Percentiles rank a stretch among this genome's conserved stretches.
Evolutionary conservation across 106 monocot genomes (phyloP).

Genomic region (Xerophyta viscosa): DNA sequence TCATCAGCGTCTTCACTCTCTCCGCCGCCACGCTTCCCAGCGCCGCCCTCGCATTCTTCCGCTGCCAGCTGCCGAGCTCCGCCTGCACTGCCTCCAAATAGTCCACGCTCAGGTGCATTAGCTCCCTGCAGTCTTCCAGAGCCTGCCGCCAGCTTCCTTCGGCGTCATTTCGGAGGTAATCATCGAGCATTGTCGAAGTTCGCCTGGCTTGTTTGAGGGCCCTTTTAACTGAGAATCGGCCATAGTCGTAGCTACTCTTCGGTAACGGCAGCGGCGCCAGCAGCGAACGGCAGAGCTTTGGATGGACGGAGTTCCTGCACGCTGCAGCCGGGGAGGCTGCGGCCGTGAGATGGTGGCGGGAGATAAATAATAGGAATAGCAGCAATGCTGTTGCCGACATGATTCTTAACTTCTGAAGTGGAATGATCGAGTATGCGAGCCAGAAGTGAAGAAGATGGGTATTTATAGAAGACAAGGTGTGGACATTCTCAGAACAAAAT

Average conservation of each 20-base stretch:
- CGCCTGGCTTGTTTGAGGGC: constrained; percentile 10
- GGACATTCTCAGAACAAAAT: too few relatives aligned
- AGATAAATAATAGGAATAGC: too few relatives aligned
- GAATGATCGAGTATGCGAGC: too few relatives aligned
- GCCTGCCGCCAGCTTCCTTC: neutral
- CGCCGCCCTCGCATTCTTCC: too few relatives aligned
- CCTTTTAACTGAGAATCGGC: constrained; percentile 14
- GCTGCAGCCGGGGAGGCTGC: neutral
- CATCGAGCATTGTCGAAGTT: constrained; percentile 9
- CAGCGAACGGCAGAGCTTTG: constrained; percentile 14
- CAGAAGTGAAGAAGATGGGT: too few relatives aligned
- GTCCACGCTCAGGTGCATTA: constrained; percentile 1
- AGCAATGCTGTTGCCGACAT: neutral
- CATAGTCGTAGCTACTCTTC: constrained; percentile 1
- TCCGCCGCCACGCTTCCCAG: neutral
- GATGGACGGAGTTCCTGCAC: constrained; percentile 9
- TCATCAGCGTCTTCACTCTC: constrained; percentile 13
- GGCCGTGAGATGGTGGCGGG: too few relatives aligned
- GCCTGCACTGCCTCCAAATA: constrained; percentile 12
- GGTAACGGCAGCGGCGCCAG: neutral
- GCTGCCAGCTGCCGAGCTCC: constrained; percentile 12
- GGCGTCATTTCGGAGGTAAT: neutral
- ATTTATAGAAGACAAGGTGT: too few relatives aligned
- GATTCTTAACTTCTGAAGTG: too few relatives aligned
- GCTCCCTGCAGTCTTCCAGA: constrained; percentile 17